Evolutionary conservation across 192 early-diverging fungal species (phyloP), one percentile per base, ranked within the genome.

Genomic region (Coemansia sp.): DNA sequence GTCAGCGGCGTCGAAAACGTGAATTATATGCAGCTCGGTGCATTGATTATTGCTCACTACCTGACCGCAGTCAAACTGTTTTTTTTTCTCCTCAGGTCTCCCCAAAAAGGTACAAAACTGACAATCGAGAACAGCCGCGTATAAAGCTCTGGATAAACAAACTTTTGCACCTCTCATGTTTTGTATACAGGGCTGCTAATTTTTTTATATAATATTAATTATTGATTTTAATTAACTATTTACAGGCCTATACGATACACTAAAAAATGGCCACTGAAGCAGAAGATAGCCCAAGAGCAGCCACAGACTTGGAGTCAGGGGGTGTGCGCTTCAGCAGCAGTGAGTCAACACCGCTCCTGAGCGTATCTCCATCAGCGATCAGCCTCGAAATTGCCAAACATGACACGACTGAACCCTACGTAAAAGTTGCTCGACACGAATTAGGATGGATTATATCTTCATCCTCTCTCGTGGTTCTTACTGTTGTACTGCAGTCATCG

Each of bases 391-490:
- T 2, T 46, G 44, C 23, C 15, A n/a, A 7, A 0, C 9, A 25
- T 5, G 25, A 20, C n/a, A 15, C 3, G 4, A 18, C 36, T 18
- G 11, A 38, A n/a, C 3, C 19, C 36, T 4, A 38, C 36, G n/a
- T 15, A 18, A 5, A n/a, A 18, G 36, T 0, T 38, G 19, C 15
- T 9, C 36, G 19, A 38, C 15, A 38, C 36, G 36, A 38, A 18
- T 38, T 38, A 18, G 2, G 7, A 38, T 18, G 15, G 22, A 42
- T 42, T 11, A 11, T 42, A 11, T 42, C 40, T 1, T 42, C 46
- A 3, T 48, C 46, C 17, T 1, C 34, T 24, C 80, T 81, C 1
- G 64, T 81, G 18, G 55, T 79, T 8, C 15, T 77, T 77, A 78
- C 26, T 78, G 77, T 9, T n/a, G n/a, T n/a, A n/a, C n/a, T n/a